These are phyloP conservation scores for Dothideomycetidae sp. DNA, from an alignment of 2,329 filamentous ascomycete species.

Conservation along the genomic window DNA sequence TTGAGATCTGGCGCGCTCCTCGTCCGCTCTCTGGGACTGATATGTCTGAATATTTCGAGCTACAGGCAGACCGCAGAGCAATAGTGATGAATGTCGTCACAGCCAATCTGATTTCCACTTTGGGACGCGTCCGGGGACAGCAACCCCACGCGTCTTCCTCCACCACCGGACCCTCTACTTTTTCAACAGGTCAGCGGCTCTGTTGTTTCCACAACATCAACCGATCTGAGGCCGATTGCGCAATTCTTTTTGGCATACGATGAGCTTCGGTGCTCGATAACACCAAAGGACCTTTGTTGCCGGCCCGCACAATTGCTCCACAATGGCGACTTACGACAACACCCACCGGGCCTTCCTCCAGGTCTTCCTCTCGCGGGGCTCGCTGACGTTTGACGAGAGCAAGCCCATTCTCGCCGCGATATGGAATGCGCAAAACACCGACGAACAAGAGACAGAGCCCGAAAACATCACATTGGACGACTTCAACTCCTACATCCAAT, in stretches of 20 bases:
- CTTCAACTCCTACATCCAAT: slow-evolving; percentile 53
- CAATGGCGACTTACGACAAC: slow-evolving; percentile 37
- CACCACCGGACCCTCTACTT: not conserved
- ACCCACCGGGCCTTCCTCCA: slow-evolving; percentile 81
- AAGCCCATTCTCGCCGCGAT: slow-evolving; percentile 65
- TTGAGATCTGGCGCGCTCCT: too few relatives aligned
- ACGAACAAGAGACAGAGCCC: slow-evolving; percentile 31
- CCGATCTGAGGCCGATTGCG: too few relatives aligned
- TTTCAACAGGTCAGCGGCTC: too few relatives aligned
- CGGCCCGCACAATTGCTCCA: not conserved
- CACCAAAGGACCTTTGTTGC: too few relatives aligned
- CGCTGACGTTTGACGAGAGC: slow-evolving; percentile 61
- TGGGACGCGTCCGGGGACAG: slow-evolving; percentile 2
- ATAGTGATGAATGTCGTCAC: slow-evolving; percentile 5
- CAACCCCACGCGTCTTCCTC: not conserved
- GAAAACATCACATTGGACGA: slow-evolving; percentile 54
- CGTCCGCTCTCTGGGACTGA: too few relatives aligned
- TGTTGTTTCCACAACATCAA: too few relatives aligned
- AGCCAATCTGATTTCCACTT: slow-evolving; percentile 1
- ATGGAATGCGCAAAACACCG: slow-evolving; percentile 42
- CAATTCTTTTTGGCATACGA: too few relatives aligned
- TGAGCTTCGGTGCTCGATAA: not conserved
- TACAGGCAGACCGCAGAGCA: too few relatives aligned
- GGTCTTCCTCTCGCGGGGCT: slow-evolving; percentile 64
- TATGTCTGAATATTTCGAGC: too few relatives aligned